Base-by-base conservation (phyloP, 2,329 filamentous ascomycete species). In the Sarocladium kiliense region DNA sequence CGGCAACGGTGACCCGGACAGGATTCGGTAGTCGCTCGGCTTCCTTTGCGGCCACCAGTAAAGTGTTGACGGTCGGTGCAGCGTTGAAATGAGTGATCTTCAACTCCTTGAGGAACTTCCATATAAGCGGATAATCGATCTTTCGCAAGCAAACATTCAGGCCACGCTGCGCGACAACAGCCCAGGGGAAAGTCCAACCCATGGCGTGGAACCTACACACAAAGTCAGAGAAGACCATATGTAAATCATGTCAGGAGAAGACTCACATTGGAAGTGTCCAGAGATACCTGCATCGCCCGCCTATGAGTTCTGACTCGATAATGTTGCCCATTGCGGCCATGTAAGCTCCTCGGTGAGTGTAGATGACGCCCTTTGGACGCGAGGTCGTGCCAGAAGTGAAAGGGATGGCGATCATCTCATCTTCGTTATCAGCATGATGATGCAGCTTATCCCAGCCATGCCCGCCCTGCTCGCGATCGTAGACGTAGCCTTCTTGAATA, bases 301-400 rank as follows among this genome's bases (percentile, higher is more conserved):
- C 73, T 64, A 95, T 96, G 42, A 99, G 77, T 0, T 89, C 89
- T 1, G 89, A 91, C 68, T 99, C 94, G 56, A 97, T 83, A 1
- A 97, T 77, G 68, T 97, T 97, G 11, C 77, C 92, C 61, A 97
- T 66, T 0, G 91, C 79, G 0, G 91, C 93, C 12, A 99, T 78
- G 66, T 97, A 99, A 7, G 84, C 85, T 3, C 92, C 89, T 47
- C 94, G 82, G 69, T 97, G 90, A 1, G 91, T 97, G 66, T 88
- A 97, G 55, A 96, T 85, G 2, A 97, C 93, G 4, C 94, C 94
- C 70, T 99, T 97, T 1, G 94, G 94, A 27, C 82, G 79, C 1
- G 92, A 91, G 0, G 94, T 97, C 1, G 94, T 97, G 3, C 93
- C 93, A 26, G 88, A 94, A 0, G 94, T 99, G 69, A 97, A 97